These are phyloP conservation scores for Tubosaeta sp. DNA, from an alignment of 768 basidiomycete genomes.

Conservation along the genomic window DNA sequence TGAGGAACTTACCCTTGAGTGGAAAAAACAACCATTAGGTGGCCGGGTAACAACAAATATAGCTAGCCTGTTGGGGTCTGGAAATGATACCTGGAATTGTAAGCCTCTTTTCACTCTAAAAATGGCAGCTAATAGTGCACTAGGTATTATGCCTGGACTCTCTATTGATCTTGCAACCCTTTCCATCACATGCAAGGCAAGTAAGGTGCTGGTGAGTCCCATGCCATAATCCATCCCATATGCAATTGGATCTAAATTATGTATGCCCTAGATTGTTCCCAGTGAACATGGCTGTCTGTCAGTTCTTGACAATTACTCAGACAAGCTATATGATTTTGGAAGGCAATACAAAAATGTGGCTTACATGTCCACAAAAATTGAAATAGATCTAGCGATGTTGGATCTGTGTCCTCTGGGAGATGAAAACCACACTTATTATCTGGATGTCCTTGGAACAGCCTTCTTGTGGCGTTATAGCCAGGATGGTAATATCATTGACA, in stretches of 20 bases:
- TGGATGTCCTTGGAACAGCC: not conserved
- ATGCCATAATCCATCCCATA: too few relatives aligned
- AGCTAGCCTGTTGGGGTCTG: not conserved
- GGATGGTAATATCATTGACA: too few relatives aligned
- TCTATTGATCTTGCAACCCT: not conserved
- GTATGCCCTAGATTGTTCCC: not conserved
- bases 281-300: not conserved
- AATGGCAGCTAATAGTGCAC: not conserved
- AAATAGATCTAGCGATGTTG: not conserved
- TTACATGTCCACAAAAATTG: too few relatives aligned
- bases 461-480: not conserved
- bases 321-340: not conserved
- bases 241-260: too few relatives aligned
- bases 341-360: too few relatives aligned
- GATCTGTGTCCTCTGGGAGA: not conserved
- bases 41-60: too few relatives aligned
- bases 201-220: too few relatives aligned
- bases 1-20: too few relatives aligned
- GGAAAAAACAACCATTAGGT: too few relatives aligned
- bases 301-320: not conserved
- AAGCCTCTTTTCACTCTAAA: not conserved
- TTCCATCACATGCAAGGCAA: too few relatives aligned
- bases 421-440: not conserved
- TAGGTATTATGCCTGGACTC: not conserved
- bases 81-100: not conserved